A percentile compares a stretch with the other conserved stretches of the same genome.
Evolutionary conservation across 139 green algal species (phyloP).

Genomic region (Chlamydomonas schloesseri): DNA sequence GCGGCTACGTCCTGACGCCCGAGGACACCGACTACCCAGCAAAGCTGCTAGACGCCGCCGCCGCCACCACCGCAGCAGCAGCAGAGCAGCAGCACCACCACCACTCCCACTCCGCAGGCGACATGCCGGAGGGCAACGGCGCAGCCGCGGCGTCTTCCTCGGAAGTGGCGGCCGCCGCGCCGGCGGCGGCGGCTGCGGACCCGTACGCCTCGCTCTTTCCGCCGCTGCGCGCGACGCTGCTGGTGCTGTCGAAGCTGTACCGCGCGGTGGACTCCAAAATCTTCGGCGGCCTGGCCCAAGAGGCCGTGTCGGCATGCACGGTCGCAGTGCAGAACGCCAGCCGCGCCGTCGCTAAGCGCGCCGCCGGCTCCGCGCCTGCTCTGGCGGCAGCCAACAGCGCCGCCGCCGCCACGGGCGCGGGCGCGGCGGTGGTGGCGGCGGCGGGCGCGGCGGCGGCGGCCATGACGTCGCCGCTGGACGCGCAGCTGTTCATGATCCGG

Average conservation of each 20-base stretch:
- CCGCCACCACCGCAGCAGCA: conserved; percentile 23
- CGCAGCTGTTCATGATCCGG: conserved; percentile 94
- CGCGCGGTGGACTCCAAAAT: conserved; percentile 80
- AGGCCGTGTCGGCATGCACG: conserved; percentile 87
- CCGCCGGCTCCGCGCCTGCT: neutral
- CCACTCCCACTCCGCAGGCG: conserved; percentile 6
- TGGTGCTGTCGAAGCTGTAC: conserved; percentile 93
- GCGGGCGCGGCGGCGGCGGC: conserved; percentile 44
- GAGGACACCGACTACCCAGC: conserved; percentile 90
- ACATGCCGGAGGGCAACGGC: neutral
- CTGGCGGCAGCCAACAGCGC: neutral
- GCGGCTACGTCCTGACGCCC: conserved; percentile 68
- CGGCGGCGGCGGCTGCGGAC: neutral
- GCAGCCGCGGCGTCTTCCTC: neutral
- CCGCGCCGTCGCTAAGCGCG: conserved; percentile 32
- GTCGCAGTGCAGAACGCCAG: conserved; percentile 75
- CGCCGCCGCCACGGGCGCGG: conserved; percentile 18
- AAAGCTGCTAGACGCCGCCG: conserved; percentile 69
- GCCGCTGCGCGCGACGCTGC: conserved; percentile 83
- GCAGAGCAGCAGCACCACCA: conserved; percentile 7
- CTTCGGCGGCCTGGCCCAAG: conserved; percentile 92
- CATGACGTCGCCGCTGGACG: conserved; percentile 68
- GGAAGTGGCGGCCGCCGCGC: neutral
- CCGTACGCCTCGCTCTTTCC: conserved; percentile 80
- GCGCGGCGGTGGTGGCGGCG: conserved; percentile 18